These are phyloP conservation scores for Butyriboletus loyo DNA, from an alignment of 768 basidiomycete species.

Conservation along the genomic window DNA sequence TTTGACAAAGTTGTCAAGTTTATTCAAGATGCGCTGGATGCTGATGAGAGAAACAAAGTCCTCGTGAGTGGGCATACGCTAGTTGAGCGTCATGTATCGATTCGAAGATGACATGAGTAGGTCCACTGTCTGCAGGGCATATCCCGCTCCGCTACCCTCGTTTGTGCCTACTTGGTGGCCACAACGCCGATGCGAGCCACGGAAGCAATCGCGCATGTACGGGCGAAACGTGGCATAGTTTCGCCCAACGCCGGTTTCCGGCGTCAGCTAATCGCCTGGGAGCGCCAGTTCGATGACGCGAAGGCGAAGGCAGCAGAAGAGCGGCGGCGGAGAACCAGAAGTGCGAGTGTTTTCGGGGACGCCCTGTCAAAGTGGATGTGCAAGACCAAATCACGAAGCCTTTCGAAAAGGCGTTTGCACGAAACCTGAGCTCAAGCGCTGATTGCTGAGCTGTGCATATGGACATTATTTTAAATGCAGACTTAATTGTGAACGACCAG, in stretches of 20 bases:
- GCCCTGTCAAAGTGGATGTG: constrained; percentile 19
- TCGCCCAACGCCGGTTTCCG: constrained; percentile 68
- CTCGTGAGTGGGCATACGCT: constrained; percentile 38
- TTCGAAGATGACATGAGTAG: constrained; percentile 32
- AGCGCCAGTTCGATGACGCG: constrained; percentile 26
- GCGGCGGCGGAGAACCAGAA: constrained; percentile 9
- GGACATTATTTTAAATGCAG: neutral
- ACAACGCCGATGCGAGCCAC: constrained; percentile 47
- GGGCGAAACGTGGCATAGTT: constrained; percentile 55
- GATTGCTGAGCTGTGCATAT: neutral
- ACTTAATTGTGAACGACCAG: neutral
- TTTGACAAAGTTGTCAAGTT: constrained; percentile 50
- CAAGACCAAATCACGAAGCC: neutral
- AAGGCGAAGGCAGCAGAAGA: constrained; percentile 20
- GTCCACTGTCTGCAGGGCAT: constrained; percentile 78
- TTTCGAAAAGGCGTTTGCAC: neutral
- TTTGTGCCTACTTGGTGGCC: constrained; percentile 67
- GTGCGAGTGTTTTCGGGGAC: neutral
- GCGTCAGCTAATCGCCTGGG: constrained; percentile 48
- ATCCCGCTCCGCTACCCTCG: constrained; percentile 71
- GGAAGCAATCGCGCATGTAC: constrained; percentile 55
- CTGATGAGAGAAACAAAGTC: constrained; percentile 43
- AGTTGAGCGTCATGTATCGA: neutral
- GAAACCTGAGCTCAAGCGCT: neutral
- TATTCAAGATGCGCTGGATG: constrained; percentile 46